Conservation (phyloP, 345 rosid genomes). For the Acer saccharum region DNA sequence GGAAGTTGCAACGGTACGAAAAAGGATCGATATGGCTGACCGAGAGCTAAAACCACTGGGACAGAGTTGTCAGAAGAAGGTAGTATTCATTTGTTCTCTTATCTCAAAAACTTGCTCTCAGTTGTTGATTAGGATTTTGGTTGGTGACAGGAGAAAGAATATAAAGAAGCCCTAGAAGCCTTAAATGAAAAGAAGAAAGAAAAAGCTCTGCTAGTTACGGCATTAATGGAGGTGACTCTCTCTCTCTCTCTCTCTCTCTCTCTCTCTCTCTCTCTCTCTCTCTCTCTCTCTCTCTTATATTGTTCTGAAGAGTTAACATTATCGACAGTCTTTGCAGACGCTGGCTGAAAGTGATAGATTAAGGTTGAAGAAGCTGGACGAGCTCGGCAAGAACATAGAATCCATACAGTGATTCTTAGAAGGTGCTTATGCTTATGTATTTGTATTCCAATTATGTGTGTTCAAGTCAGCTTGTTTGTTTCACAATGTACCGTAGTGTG, state of each 20-base stretch:
- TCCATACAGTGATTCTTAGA: constrained; percentile 20
- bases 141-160: constrained; percentile 70
- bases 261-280: too few relatives aligned
- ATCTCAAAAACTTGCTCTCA: too few relatives aligned
- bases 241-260: background rate
- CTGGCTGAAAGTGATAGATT: constrained; percentile 66
- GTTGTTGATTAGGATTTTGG: background rate
- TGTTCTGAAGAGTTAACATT: background rate
- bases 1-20: constrained; percentile 63
- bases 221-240: constrained; percentile 50
- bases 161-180: constrained; percentile 61
- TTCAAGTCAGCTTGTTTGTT: background rate
- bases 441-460: background rate
- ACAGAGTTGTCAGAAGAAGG: constrained; percentile 82
- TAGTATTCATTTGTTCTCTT: constrained; percentile 4
- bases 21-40: constrained; percentile 65
- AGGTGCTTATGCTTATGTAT: background rate
- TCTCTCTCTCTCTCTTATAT: too few relatives aligned
- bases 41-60: constrained; percentile 72
- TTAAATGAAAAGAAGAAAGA: constrained; percentile 83
- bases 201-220: constrained; percentile 47
- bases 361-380: constrained; percentile 76
- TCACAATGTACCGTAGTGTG: background rate
- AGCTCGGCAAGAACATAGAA: constrained; percentile 66
- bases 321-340: constrained; percentile 35